Conservation (phyloP, 2,329 filamentous ascomycete species). For the Xylaria multiplex region DNA sequence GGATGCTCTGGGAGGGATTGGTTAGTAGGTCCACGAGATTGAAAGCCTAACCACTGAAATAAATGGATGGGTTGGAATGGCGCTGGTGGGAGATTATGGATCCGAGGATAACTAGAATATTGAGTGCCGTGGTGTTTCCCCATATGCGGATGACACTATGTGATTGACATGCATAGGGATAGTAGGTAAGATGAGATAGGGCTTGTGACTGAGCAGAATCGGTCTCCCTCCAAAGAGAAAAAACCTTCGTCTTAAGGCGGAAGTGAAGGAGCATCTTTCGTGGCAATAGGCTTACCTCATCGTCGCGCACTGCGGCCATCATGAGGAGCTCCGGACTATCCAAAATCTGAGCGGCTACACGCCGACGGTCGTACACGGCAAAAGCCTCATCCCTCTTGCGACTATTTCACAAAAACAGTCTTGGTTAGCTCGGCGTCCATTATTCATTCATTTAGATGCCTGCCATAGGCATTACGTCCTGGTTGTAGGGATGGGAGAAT, state of each 20-base stretch:
- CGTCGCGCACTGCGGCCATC: slow-evolving; percentile 65
- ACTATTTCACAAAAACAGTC: neutral
- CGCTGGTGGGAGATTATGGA: neutral
- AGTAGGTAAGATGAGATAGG: neutral
- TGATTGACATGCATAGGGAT: neutral
- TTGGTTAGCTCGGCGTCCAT: neutral
- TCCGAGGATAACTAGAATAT: neutral
- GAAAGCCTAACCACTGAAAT: too few species aligned
- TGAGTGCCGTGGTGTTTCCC: neutral
- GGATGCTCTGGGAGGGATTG: slow-evolving; percentile 58
- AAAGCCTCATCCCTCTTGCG: slow-evolving; percentile 50
- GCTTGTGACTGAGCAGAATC: neutral
- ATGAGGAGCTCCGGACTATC: slow-evolving; percentile 68
- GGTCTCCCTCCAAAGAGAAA: neutral
- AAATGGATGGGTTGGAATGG: too few species aligned
- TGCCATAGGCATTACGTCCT: neutral
- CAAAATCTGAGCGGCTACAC: slow-evolving; percentile 64
- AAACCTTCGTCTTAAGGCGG: neutral
- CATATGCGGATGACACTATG: neutral
- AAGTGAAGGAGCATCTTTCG: slow-evolving; percentile 4
- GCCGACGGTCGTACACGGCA: slow-evolving; percentile 55
- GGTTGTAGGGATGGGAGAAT: neutral
- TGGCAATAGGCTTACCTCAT: slow-evolving; percentile 58
- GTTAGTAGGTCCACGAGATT: neutral
- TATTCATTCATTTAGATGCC: neutral